Base-by-base conservation (phyloP, 345 rosid species). In the Alliaria petiolata region DNA sequence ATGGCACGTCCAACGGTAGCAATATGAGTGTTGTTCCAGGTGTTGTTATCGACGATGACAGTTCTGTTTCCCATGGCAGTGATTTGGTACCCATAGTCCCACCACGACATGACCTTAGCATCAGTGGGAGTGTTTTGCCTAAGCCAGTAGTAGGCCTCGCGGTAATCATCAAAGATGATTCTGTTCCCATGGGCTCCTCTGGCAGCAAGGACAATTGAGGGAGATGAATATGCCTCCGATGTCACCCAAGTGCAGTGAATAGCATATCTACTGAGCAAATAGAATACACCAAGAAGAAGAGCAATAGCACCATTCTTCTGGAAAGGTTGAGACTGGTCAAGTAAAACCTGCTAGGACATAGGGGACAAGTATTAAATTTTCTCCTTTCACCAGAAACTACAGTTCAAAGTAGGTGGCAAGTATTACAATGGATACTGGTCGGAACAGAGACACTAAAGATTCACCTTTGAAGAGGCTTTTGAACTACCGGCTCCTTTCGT, bases 1-100 rank as follows among this genome's bases (percentile, higher is more conserved):
- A 95, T 91, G 57, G 99, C 99, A 67, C 99, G 98, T 46, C 99
- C 99, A 69, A 95, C 99, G n/a, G 99, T 95, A 45, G 99, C 99
- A 64, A 95, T 95, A 70, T 95, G 99, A 4, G 99, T 95, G 83
- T 95, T 95, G 76, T 95, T 95, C 99, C 99, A 95, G 67, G 99
- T 95, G 72, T 95, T 95, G 75, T 95, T 95, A 79, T 95, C 99
- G 40, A 95, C 99, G 51, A 95, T 95, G 63, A 95, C 99, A 12
- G 99, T 89, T 87, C 98, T 89, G 76, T 95, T 95, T 76, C 97
- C 99, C 99, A 95, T 95, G 67, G 99, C 99, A 62, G 97, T 93
- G 76, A 93, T 93, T 72, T 93, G 98, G 82, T 93, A 91, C 67
- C 98, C 98, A 70, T 95, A 95, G 84, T 95, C 99, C 99, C 99